phyloP scores from a whole-genome alignment of 768 basidiomycete species.

The Cystoderma amianthinum region DNA sequence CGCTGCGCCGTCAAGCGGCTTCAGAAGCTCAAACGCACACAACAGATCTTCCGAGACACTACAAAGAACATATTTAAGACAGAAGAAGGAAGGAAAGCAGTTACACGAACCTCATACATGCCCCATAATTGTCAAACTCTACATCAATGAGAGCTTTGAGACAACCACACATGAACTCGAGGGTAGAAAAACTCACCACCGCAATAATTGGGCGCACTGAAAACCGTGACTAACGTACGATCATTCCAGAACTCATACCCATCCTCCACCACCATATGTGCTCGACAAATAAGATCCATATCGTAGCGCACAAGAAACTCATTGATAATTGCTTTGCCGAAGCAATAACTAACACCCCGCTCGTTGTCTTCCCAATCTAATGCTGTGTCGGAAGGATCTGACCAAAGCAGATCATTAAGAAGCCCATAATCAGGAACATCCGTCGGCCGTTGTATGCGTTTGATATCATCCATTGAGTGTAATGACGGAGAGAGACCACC shows the following conservation, averaged over 20 bases:
- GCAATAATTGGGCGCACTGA: slow-evolving; percentile 96
- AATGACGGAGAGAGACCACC: slow-evolving; percentile 91
- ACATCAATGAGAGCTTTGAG: slow-evolving; percentile 12
- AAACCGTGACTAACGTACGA: slow-evolving; percentile 95
- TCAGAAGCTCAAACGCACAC: slow-evolving; percentile 95
- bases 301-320: slow-evolving; percentile 93
- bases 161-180: slow-evolving; percentile 5
- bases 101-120: slow-evolving; percentile 79
- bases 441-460: slow-evolving; percentile 94
- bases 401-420: slow-evolving; percentile 96
- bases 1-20: slow-evolving; percentile 91
- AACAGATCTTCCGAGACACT: slow-evolving; percentile 96
- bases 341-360: slow-evolving; percentile 97
- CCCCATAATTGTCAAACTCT: slow-evolving; percentile 96
- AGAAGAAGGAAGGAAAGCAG: slow-evolving; percentile 4
- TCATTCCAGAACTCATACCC: slow-evolving; percentile 99
- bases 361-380: slow-evolving; percentile 99
- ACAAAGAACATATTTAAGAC: no score
- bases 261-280: slow-evolving; percentile 99
- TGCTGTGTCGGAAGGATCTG: slow-evolving; percentile 96
- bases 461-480: slow-evolving; percentile 97
- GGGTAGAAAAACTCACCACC: slow-evolving; percentile 60
- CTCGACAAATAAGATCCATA: slow-evolving; percentile 99
- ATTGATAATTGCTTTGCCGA: slow-evolving; percentile 95
- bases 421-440: slow-evolving; percentile 98